Evolutionary conservation across 305 asterid species (phyloP).

Genomic region (Solanum hybrid): DNA sequence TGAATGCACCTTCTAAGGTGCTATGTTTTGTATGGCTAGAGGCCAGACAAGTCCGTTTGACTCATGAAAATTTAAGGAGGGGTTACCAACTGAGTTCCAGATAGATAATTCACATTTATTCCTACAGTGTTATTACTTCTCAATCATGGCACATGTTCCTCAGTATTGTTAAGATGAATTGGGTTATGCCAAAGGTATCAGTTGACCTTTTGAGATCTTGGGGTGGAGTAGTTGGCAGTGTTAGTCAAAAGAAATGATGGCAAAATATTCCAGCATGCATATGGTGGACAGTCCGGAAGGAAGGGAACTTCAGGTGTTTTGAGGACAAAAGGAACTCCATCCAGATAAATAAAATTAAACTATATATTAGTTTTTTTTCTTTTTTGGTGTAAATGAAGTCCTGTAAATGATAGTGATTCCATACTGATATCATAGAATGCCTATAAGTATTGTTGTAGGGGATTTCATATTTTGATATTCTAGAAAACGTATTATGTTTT

Average conservation of each 20-base stretch:
- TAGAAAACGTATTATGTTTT: not conserved
- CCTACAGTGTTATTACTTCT: not conserved
- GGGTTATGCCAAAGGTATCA: not conserved
- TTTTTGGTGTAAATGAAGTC: not conserved
- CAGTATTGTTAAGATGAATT: not conserved
- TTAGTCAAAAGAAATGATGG: not conserved
- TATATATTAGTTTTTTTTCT: not conserved
- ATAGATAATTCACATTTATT: not conserved
- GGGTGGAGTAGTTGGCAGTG: not conserved
- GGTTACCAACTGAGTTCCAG: not conserved
- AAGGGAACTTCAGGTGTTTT: not conserved
- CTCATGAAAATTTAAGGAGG: not conserved
- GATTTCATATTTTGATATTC: not conserved
- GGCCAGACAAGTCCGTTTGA: not conserved
- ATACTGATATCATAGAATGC: not conserved
- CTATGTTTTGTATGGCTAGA: not conserved
- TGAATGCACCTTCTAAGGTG: not conserved
- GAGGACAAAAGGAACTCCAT: not conserved
- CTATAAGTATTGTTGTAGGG: not conserved
- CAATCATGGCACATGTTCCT: not conserved
- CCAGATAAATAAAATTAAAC: not conserved
- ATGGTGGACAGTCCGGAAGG: not conserved
- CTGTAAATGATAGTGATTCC: not conserved
- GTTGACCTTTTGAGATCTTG: not conserved
- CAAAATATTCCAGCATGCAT: not conserved